Base-by-base conservation (phyloP, 2,329 filamentous ascomycete genomes). In the Tolypocladium guangdongense region DNA sequence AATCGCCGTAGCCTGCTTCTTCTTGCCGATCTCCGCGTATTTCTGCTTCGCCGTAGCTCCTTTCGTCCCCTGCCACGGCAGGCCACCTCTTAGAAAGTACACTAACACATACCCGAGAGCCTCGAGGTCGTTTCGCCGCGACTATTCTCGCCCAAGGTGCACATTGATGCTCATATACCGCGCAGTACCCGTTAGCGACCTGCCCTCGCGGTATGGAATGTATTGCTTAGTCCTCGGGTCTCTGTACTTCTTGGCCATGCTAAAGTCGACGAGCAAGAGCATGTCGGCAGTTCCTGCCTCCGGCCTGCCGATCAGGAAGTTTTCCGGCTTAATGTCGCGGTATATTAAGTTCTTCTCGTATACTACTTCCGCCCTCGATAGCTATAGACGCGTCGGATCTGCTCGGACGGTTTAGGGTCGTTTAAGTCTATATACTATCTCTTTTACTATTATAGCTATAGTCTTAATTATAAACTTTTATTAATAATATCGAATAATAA, bases 151-250 rank as follows among this genome's bases (percentile, higher is more conserved):
- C 52, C 93, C 93, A 60, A 97, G 74, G 78, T 99, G 93, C 53
- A 93, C 97, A 74, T 99, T 99, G 82, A 99, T 97, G 75, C 89
- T 95, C 93, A 97, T 97, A 73, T 99, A 99, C 68, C 93, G 83
- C 58, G 93, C 93, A 54, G 93, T 99, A 58, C 93, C 93, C 4
- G 92, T 97, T 56, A 99, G 77, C 7, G 92, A 96, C 74, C 97
- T 97, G 64, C 93, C 84, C 75, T 97, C 93, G 64, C 93, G 83
- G 71, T 97, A 97, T 14, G 93, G 91, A 62, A 97, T 97, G 73
- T 97, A 93, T 71, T 97, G 93, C 74, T 97, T 97, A 37, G 93
- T 96, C 78, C 97, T 97, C 53, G 93, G 93, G 64, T 99, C 93
- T 63, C 93, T 87, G 72, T 97, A 97, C 71, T 97, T 92, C 77